These are phyloP conservation scores for Salvia sclarea DNA, from an alignment of 305 asterid species.

Conservation along the genomic window DNA sequence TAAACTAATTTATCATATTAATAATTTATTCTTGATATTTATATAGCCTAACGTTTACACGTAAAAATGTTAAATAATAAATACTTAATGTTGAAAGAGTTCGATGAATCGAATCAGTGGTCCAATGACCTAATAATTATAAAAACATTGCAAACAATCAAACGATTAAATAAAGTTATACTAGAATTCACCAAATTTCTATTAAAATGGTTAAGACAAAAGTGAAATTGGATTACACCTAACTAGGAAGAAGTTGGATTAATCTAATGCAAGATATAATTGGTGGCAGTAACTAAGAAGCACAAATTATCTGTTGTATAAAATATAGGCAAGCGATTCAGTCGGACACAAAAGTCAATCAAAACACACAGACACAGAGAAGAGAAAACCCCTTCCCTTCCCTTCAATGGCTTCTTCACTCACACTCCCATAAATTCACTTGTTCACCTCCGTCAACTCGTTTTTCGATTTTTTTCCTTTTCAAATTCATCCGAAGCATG, in stretches of 20 bases:
- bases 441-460: neutral
- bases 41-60: too few relatives aligned
- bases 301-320: too few relatives aligned
- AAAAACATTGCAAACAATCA: too few relatives aligned
- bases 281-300: too few relatives aligned
- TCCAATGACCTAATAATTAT: too few relatives aligned
- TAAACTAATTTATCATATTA: too few relatives aligned
- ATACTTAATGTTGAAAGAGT: too few relatives aligned
- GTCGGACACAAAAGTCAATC: constrained; percentile 27
- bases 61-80: too few relatives aligned
- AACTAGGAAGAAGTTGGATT: neutral
- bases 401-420: constrained; percentile 33
- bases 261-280: neutral
- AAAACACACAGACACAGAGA: neutral
- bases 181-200: neutral
- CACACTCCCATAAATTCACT: constrained; percentile 6
- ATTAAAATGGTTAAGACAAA: neutral
- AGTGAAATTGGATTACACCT: neutral
- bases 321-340: neutral
- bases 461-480: neutral
- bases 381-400: constrained; percentile 5
- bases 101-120: too few relatives aligned
- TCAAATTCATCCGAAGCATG: constrained; percentile 18
- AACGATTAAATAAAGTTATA: too few relatives aligned
- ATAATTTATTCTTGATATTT: too few relatives aligned